These are phyloP conservation scores for Mallotus nudiflorus DNA, from an alignment of 345 rosid genomes.

Conservation along the genomic window DNA sequence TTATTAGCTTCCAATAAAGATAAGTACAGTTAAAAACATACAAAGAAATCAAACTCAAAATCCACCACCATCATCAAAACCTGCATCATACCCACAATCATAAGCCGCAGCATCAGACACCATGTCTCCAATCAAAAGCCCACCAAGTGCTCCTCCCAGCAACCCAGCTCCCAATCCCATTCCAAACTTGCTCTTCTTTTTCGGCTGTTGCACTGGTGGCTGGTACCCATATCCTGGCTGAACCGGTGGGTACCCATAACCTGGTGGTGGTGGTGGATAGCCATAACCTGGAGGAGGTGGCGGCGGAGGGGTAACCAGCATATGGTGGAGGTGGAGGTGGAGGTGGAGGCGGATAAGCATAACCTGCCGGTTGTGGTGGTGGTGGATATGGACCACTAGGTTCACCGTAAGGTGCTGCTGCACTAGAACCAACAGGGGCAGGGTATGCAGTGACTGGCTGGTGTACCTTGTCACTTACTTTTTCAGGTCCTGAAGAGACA, in stretches of 20 bases:
- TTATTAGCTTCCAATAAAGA: background rate
- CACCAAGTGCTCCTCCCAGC: slow-evolving; percentile 73
- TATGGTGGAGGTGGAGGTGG: slow-evolving; percentile 28
- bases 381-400: slow-evolving; percentile 28
- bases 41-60: slow-evolving; percentile 31
- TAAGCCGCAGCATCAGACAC: slow-evolving; percentile 55
- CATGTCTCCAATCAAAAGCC: slow-evolving; percentile 67
- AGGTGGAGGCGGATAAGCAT: slow-evolving; percentile 33
- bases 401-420: slow-evolving; percentile 1
- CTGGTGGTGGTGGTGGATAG: slow-evolving; percentile 36
- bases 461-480: background rate
- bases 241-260: slow-evolving; percentile 29
- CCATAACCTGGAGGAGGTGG: slow-evolving; percentile 27
- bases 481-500: background rate
- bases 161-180: slow-evolving; percentile 73
- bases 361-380: slow-evolving; percentile 15
- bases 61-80: slow-evolving; percentile 40
- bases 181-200: slow-evolving; percentile 54
- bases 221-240: slow-evolving; percentile 38
- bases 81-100: slow-evolving; percentile 32
- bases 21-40: background rate
- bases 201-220: slow-evolving; percentile 31
- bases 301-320: slow-evolving; percentile 23
- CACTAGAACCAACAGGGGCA: slow-evolving; percentile 13
- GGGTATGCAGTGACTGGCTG: slow-evolving; percentile 24